Evolutionary conservation across 129 eudicot genomes (phyloP).

Genomic region (Helichrysum umbraculigerum): DNA sequence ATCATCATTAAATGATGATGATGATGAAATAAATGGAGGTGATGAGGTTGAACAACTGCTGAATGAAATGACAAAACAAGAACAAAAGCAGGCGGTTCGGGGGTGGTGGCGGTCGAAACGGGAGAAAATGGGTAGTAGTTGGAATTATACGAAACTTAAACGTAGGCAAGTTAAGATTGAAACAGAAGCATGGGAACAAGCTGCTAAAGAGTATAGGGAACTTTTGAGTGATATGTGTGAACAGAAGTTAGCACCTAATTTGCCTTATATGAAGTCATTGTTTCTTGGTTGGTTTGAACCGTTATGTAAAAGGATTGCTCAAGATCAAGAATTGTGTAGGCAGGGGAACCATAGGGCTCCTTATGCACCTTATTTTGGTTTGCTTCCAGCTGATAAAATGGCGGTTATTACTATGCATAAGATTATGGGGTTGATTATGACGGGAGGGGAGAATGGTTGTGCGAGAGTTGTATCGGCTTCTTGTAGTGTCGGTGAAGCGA

Average conservation of each 20-base stretch:
- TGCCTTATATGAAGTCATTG: constrained; percentile 87
- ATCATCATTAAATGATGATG: constrained; percentile 31
- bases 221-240: constrained; percentile 85
- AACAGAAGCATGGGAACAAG: constrained; percentile 85
- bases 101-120: constrained; percentile 36
- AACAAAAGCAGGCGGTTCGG: constrained; percentile 27
- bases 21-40: constrained; percentile 48
- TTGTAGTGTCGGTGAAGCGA: constrained; percentile 75
- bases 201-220: constrained; percentile 74
- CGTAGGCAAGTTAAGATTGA: constrained; percentile 74
- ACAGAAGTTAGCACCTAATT: constrained; percentile 79
- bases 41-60: constrained; percentile 65
- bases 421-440: constrained; percentile 82
- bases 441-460: constrained; percentile 72
- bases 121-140: constrained; percentile 34
- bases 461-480: constrained; percentile 78
- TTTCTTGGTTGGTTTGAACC: constrained; percentile 98
- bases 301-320: constrained; percentile 52
- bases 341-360: constrained; percentile 52
- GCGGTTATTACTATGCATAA: constrained; percentile 92
- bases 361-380: constrained; percentile 56
- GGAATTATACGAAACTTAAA: constrained; percentile 53
- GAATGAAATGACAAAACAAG: constrained; percentile 60
- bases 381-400: constrained; percentile 90
- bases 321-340: constrained; percentile 59